Evolutionary conservation across 2,329 filamentous ascomycete genomes (phyloP).

Genomic region (Cryphonectria carpinicola): DNA sequence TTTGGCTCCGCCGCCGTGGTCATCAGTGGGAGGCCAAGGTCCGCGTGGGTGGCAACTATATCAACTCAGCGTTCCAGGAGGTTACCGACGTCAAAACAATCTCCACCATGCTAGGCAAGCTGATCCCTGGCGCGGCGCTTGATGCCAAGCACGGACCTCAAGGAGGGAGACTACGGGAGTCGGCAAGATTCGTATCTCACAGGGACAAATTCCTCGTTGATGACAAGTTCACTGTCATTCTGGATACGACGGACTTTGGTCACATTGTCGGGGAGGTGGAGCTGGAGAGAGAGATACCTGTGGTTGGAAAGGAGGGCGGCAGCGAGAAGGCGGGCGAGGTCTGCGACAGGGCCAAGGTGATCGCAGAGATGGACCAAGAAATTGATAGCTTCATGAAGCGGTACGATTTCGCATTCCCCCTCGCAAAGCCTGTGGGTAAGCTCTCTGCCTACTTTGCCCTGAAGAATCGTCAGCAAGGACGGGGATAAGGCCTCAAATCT

Average conservation of each 20-base stretch:
- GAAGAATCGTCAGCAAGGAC: not conserved
- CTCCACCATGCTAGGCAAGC: not conserved
- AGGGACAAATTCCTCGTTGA: not conserved
- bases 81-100: conserved; percentile 14
- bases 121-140: not conserved
- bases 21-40: conserved; percentile 17
- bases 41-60: conserved; percentile 4
- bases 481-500: not conserved
- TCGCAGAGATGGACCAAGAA: conserved; percentile 13
- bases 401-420: conserved; percentile 12
- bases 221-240: not conserved
- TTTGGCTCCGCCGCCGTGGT: not conserved
- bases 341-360: not conserved
- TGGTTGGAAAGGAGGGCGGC: not conserved
- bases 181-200: not conserved
- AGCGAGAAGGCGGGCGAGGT: not conserved
- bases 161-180: not conserved
- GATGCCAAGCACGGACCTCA: not conserved
- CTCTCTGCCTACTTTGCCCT: conserved; percentile 14
- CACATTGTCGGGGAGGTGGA: not conserved
- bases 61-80: conserved; percentile 17
- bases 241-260: not conserved
- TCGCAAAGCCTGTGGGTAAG: conserved; percentile 8
- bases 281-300: not conserved
- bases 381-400: conserved; percentile 14